A percentile compares a stretch with the other conserved stretches of the same genome.
Evolutionary conservation across 495 filamentous ascomycete species (phyloP).

Genomic region (Podospora pseudoanserina): DNA sequence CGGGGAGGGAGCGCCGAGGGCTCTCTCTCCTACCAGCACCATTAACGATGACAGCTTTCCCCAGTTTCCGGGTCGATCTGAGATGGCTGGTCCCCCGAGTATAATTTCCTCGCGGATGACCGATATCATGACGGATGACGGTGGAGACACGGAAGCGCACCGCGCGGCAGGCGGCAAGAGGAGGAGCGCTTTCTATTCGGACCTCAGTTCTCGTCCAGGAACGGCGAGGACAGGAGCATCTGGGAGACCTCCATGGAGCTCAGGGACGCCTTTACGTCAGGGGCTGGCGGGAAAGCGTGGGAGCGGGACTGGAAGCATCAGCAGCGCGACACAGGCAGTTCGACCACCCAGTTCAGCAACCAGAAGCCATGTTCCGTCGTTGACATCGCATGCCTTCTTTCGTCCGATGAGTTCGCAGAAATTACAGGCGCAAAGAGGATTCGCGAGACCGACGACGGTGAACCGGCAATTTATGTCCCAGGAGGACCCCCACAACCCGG

Average conservation of each 20-base stretch:
- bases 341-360: slow-evolving; percentile 67
- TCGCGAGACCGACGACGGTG: slow-evolving; percentile 39
- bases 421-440: slow-evolving; percentile 82
- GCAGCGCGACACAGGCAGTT: slow-evolving; percentile 38
- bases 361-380: slow-evolving; percentile 81
- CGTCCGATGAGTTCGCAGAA: slow-evolving; percentile 95
- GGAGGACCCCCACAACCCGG: slow-evolving; percentile 33
- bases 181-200: slow-evolving; percentile 40
- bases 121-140: slow-evolving; percentile 62
- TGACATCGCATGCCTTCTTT: slow-evolving; percentile 89
- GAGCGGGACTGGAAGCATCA: slow-evolving; percentile 43
- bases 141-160: slow-evolving; percentile 37
- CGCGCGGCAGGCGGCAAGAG: slow-evolving; percentile 34
- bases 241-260: slow-evolving; percentile 48
- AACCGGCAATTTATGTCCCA: slow-evolving; percentile 34
- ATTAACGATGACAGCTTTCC: slow-evolving; percentile 40
- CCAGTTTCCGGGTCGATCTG: slow-evolving; percentile 34
- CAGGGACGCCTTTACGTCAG: slow-evolving; percentile 46
- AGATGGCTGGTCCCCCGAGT: slow-evolving; percentile 48
- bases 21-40: slow-evolving; percentile 32
- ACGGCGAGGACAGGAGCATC: slow-evolving; percentile 49
- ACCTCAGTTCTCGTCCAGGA: slow-evolving; percentile 47
- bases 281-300: slow-evolving; percentile 39
- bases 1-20: slow-evolving; percentile 31
- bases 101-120: slow-evolving; percentile 85